These are phyloP conservation scores for Haematococcus lacustris DNA, from an alignment of 139 green algal species.

Conservation along the genomic window DNA sequence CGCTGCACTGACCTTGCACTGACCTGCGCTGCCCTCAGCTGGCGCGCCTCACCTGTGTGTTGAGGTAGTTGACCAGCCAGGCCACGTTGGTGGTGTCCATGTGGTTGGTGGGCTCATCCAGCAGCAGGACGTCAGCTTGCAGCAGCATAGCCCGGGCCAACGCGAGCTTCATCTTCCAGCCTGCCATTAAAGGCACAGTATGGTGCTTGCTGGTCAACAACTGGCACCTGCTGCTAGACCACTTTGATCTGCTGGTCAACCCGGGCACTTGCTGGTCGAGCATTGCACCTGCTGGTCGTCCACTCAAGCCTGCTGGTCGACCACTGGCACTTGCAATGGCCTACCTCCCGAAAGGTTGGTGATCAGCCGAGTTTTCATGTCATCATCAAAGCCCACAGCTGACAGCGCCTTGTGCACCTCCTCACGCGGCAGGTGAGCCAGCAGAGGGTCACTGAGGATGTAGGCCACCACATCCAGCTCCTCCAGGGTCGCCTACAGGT, in stretches of 20 bases:
- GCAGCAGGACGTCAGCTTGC: slow-evolving; percentile 75
- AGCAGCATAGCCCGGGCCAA: slow-evolving; percentile 33
- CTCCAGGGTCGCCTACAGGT: slow-evolving; percentile 17
- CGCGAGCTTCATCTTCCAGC: slow-evolving; percentile 91
- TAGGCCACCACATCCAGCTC: slow-evolving; percentile 28
- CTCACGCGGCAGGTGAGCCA: slow-evolving; percentile 15
- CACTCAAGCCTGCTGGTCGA: too few relatives aligned
- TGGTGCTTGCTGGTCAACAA: neutral
- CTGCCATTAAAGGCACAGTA: slow-evolving; percentile 12
- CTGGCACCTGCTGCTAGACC: neutral
- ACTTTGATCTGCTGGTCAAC: too few relatives aligned
- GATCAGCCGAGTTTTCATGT: slow-evolving; percentile 45
- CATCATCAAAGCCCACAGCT: slow-evolving; percentile 69
- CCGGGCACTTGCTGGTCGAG: too few relatives aligned
- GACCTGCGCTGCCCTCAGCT: too few relatives aligned
- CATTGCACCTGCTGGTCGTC: too few relatives aligned
- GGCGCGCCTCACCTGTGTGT: slow-evolving; percentile 3
- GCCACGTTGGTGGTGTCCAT: slow-evolving; percentile 74
- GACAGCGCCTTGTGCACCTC: slow-evolving; percentile 57
- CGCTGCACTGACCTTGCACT: too few relatives aligned
- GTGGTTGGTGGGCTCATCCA: slow-evolving; percentile 85
- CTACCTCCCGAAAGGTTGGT: slow-evolving; percentile 50
- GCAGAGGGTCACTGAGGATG: slow-evolving; percentile 28
- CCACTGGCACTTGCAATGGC: too few relatives aligned
- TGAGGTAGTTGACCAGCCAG: slow-evolving; percentile 82